phyloP scores from a whole-genome alignment of 495 filamentous ascomycete genomes.

The Neurospora sp. region DNA sequence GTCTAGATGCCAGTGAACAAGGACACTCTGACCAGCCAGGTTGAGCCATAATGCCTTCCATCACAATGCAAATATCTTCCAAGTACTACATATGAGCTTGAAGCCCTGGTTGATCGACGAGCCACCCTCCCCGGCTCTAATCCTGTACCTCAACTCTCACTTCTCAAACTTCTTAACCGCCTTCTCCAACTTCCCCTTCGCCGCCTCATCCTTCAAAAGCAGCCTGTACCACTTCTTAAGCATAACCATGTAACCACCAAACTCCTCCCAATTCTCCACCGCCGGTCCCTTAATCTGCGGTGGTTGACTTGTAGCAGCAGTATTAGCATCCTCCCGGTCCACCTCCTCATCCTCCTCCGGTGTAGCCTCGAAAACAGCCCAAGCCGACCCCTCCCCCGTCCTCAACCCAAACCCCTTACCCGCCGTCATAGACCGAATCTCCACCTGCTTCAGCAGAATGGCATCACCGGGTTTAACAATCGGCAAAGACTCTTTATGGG shows the following conservation, averaged over 20 bases:
- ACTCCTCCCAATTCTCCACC: conserved; percentile 31
- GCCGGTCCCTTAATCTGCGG: conserved; percentile 37
- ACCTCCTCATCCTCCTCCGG: conserved; percentile 1
- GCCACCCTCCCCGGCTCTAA: no score
- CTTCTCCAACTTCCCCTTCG: conserved; percentile 28
- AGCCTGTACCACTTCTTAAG: conserved; percentile 31
- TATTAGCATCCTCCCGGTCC: neutral
- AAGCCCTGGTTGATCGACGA: neutral
- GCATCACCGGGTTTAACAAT: conserved; percentile 58
- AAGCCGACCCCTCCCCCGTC: conserved; percentile 35
- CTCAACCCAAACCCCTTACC: conserved; percentile 39
- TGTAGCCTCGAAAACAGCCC: conserved; percentile 51
- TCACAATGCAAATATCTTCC: neutral
- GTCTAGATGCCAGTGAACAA: neutral
- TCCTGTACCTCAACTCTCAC: conserved; percentile 5
- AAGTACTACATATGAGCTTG: neutral
- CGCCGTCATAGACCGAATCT: conserved; percentile 51
- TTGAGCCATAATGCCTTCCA: neutral
- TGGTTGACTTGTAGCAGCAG: neutral
- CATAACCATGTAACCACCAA: conserved; percentile 21
- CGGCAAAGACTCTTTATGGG: conserved; percentile 62
- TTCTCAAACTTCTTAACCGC: conserved; percentile 30
- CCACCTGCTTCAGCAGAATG: conserved; percentile 66
- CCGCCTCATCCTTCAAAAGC: conserved; percentile 21
- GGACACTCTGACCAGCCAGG: neutral